A percentile compares a stretch with the other conserved stretches of the same genome.
Evolutionary conservation across 345 rosid genomes (phyloP).

Genomic region (Hibiscus tridactylites): DNA sequence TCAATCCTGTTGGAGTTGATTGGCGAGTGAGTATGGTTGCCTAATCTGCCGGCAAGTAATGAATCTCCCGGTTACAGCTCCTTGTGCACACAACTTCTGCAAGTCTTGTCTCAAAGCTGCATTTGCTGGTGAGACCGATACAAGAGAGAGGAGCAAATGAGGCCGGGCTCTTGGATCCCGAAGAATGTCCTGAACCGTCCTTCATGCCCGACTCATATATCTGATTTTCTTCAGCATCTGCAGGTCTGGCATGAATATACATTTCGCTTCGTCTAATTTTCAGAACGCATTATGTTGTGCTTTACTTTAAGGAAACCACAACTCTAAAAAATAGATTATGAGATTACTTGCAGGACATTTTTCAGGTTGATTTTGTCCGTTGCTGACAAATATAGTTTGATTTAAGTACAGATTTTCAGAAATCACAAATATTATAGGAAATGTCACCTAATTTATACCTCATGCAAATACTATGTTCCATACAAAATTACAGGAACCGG

Average conservation of each 20-base stretch:
- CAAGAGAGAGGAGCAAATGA: conserved; percentile 42
- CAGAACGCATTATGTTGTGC: not conserved
- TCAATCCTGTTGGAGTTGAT: conserved; percentile 54
- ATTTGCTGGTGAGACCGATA: conserved; percentile 32
- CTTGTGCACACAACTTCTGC: conserved; percentile 57
- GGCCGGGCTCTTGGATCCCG: conserved; percentile 40
- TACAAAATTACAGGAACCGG: no score
- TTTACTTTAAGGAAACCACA: not conserved
- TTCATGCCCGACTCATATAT: conserved; percentile 35
- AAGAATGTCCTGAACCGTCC: conserved; percentile 43
- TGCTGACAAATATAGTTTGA: not conserved
- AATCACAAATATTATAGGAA: no score
- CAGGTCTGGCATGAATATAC: conserved; percentile 17
- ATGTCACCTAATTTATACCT: no score
- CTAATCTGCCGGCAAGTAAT: conserved; percentile 41
- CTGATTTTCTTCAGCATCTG: conserved; percentile 36
- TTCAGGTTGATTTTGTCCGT: not conserved
- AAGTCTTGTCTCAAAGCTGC: conserved; percentile 42
- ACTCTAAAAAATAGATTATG: not conserved
- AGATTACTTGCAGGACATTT: no score
- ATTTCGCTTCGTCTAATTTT: not conserved
- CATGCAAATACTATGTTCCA: no score
- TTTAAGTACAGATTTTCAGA: no score
- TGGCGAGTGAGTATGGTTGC: conserved; percentile 39
- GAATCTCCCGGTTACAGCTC: conserved; percentile 46